Base-by-base conservation (phyloP, 306 rosid genomes). In the Cucumis cinereus region DNA sequence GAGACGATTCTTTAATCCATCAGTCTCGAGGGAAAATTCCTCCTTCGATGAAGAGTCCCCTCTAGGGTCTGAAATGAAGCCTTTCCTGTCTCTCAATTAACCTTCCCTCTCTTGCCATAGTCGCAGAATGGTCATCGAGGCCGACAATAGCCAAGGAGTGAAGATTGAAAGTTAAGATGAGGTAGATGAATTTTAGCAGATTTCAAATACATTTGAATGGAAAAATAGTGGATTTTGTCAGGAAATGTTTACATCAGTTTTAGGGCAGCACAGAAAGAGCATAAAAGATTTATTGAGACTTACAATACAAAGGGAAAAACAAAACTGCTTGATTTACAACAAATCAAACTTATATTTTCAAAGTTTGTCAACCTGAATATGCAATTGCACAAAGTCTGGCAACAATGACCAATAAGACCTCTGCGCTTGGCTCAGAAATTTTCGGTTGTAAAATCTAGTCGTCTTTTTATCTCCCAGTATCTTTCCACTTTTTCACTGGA, bases 401-500 rank as follows among this genome's bases (percentile, higher is more conserved):
- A n/a, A 66, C 2, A 71, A 71, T 47, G 49, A 33, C 49, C 4
- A 36, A 35, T 36, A 17, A 30, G 41, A 63, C 55, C 74, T 11
- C 14, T 22, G 74, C 23, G 57, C 38, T 43, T 28, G 56, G 55
- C 5, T 22, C 55, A 10, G 55, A 68, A 40, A 68, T n/a, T 24
- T 22, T 14, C 55, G 24, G 74, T 22, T 68, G 74, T 33, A 68
- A 41, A 69, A 45, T 3, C 14, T 36, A 13, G 7, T 38, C 30
- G 10, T n/a, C 41, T 83, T 66, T 84, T 66, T 50, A 50, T 50
- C 55, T 50, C n/a, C 55, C 66, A 66, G 88, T 76, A 10, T 86
- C 66, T 88, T 86, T 94, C 80, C 96, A 88, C 76, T 85, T 90
- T 75, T 86, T 94, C 11, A 90, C 85, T 2, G 89, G 93, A 81